Evolutionary conservation across 257 asterid species (phyloP), one percentile per base, ranked within the genome.

Genomic region (Verbascum thapsus): DNA sequence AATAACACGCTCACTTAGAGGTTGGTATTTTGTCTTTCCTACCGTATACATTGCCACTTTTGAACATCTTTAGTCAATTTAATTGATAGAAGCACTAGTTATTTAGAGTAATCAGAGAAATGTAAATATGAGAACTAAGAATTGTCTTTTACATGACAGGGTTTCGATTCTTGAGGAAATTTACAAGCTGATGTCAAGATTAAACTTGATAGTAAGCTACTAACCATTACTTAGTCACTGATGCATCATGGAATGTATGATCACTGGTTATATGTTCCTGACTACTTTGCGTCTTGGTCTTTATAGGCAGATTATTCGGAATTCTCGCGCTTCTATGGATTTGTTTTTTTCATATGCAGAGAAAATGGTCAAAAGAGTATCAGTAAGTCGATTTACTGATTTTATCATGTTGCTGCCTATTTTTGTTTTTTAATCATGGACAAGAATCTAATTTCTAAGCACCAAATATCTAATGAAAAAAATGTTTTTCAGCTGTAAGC

Each of bases 331-430:
- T 90, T 94, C 78, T 94, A 90, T 64, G 88, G 90, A 69, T 94
- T 94, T 73, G 89, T 94, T 22, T 94, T 90, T 89, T 87, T 89
- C 81, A 76, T 94, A 57, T 88, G 90, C 86, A 88, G 99, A 74
- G 95, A 90, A 77, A 90, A 90, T 71, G 95, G 98, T 63, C 99
- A 94, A 68, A 94, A 81, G 68, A 90, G 64, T 70, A 88, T 90
- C 70, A 75, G 99, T 94, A 81, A 85, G 98, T 83, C 45, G 44
- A 55, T 72, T 38, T 50, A 50, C 43, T 30, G 15, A 16, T 59
- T 47, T 34, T 43, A 42, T 12, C 67, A 32, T 65, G 47, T 66
- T 58, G 19, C 8, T 34, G 12, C 58, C 20, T 6, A 23, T 20
- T 39, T 39, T 52, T 34, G 32, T 44, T n/a, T 43, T 43, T 40